Percentiles rank a stretch among this genome's conserved stretches.
These are phyloP conservation scores for Gossypium stocksii DNA, from an alignment of 345 rosid species.

Conservation along the genomic window DNA sequence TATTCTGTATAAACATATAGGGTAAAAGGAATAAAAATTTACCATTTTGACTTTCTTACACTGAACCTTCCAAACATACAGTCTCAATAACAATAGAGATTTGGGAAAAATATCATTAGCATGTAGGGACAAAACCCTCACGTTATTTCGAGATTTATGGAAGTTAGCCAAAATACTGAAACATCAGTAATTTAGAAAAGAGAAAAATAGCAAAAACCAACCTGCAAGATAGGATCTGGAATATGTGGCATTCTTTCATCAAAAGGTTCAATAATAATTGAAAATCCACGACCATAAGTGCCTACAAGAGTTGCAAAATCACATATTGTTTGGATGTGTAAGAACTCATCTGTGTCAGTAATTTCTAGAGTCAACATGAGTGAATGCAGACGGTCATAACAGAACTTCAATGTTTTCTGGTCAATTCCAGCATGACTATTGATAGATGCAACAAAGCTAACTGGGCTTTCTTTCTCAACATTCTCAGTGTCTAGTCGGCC, in stretches of 20 bases:
- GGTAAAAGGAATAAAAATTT: background rate
- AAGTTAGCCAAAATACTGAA: background rate
- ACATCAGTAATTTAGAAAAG: background rate
- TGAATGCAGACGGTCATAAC: slow-evolving; percentile 94
- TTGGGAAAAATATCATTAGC: background rate
- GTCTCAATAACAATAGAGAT: background rate
- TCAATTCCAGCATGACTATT: slow-evolving; percentile 85
- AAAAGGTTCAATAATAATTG: slow-evolving; percentile 91
- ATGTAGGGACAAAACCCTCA: background rate
- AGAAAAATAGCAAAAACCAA: slow-evolving; percentile 23
- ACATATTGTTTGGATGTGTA: slow-evolving; percentile 90
- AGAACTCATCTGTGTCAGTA: slow-evolving; percentile 91
- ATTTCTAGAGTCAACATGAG: slow-evolving; percentile 92
- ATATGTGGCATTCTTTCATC: slow-evolving; percentile 99
- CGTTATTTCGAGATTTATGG: background rate
- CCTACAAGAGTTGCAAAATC: slow-evolving; percentile 97
- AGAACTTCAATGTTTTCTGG: slow-evolving; percentile 86
- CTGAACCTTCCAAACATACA: no score
- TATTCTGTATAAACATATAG: background rate
- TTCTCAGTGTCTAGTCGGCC: slow-evolving; percentile 78
- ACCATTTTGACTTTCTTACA: background rate
- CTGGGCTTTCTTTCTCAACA: slow-evolving; percentile 93
- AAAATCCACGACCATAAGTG: slow-evolving; percentile 84
- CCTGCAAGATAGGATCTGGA: slow-evolving; percentile 96
- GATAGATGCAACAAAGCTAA: slow-evolving; percentile 67